phyloP scores from a whole-genome alignment of 2,329 filamentous ascomycete genomes.

The Fusarium sp. region DNA sequence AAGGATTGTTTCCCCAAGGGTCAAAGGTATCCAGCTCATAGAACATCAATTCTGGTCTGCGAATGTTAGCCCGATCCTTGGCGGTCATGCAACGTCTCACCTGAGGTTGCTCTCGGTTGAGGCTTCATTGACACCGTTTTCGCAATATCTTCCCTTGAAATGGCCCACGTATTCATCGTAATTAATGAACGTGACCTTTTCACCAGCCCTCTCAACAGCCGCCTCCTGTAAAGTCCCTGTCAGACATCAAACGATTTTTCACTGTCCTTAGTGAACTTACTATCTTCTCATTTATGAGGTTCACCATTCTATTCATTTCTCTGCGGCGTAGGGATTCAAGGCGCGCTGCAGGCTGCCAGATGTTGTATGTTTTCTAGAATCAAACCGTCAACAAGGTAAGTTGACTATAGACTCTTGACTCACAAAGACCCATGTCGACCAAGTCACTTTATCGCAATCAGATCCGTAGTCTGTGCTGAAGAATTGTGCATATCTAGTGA shows the following conservation, averaged over 20 bases:
- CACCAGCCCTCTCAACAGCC: neutral
- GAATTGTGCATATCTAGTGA: conserved; percentile 31
- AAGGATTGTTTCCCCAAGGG: conserved; percentile 2
- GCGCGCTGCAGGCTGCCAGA: conserved; percentile 8
- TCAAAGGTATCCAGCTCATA: conserved; percentile 18
- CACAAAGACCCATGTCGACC: conserved; percentile 30
- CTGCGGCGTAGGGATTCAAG: conserved; percentile 10
- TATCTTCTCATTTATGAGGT: conserved; percentile 18
- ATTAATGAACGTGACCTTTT: conserved; percentile 5
- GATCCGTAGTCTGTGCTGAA: conserved; percentile 9
- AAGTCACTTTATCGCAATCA: conserved; percentile 24
- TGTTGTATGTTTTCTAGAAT: conserved; percentile 10
- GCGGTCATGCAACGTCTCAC: neutral
- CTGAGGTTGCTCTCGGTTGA: conserved; percentile 12
- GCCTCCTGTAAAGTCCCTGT: neutral
- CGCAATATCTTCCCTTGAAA: conserved; percentile 18
- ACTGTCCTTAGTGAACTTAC: neutral
- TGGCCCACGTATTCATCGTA: conserved; percentile 18
- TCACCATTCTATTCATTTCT: conserved; percentile 17
- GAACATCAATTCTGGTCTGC: conserved; percentile 18
- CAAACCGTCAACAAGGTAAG: neutral
- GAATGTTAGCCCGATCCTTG: neutral
- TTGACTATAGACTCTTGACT: neutral
- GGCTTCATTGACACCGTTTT: conserved; percentile 10
- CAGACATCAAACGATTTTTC: neutral